Evolutionary conservation across 495 filamentous ascomycete genomes (phyloP), one percentile per base, ranked within the genome.

Genomic region (Amorphotheca resinae): DNA sequence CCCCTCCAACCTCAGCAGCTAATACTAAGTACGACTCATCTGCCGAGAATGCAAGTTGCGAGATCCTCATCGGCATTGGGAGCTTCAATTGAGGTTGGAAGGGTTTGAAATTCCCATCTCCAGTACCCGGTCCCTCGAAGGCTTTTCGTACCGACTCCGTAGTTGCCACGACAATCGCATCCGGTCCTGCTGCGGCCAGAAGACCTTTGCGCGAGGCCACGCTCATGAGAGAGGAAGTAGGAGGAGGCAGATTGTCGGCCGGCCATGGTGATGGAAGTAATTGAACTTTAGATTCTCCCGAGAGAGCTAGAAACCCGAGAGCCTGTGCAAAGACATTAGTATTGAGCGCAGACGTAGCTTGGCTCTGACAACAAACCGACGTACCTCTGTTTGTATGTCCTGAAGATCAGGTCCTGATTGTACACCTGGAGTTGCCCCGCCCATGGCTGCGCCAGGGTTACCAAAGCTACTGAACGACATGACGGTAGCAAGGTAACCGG

Each of bases 41-140:
- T 35, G 82, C 74, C 0, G 84, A 86, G 54, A 96, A 99, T 20
- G 80, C 82, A 6, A 96, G 69, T 59, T 99, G 93, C 4, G 86
- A 89, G 33, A 94, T 73, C 51, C 83, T 72, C 49, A 79, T 71
- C 5, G 79, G 76, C 36, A 94, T 63, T 4, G 79, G 65, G 9
- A 96, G 66, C 28, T 69, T 82, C 17, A 82, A 64, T 48, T 85
- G 75, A 20, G 91, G 82, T 33, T 73, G 69, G 55, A 93, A 95
- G 1, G 72, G 56, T 48, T 80, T 81, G 30, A 77, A 65, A 49
- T 84, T 77, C 50, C 70, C 74, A 16, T 75, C 74, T 43, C 67
- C 72, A 18, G 65, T 63, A 30, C 73, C 69, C 3, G 70, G 61
- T 9, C 61, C 64, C 22, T 73, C 64, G 51, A 93, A 93, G 0